These are phyloP conservation scores for Mrakia frigida DNA, from an alignment of 768 basidiomycete species.

Conservation along the genomic window DNA sequence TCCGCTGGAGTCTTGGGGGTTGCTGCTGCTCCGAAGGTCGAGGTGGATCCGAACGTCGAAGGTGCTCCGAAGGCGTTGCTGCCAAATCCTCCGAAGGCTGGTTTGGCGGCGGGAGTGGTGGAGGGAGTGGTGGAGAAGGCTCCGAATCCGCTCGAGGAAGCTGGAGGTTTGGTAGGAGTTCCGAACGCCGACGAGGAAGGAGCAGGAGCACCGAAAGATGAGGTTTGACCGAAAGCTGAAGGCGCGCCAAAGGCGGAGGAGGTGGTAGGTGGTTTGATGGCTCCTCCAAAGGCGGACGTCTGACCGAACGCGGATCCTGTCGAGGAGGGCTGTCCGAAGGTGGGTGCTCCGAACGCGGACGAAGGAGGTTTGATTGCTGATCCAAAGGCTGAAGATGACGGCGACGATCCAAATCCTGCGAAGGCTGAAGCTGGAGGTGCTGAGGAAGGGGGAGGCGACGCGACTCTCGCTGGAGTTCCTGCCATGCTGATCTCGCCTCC, in stretches of 20 bases:
- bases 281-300: constrained; percentile 20
- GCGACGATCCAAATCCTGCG: constrained; percentile 12
- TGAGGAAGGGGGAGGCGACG: neutral
- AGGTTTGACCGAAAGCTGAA: constrained; percentile 4
- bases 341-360: neutral
- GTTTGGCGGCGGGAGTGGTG: neutral
- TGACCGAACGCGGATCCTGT: constrained; percentile 17
- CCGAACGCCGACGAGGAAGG: constrained; percentile 4
- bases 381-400: constrained; percentile 16
- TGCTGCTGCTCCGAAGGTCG: constrained; percentile 24
- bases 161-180: constrained; percentile 9
- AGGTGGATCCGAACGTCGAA: constrained; percentile 23
- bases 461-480: neutral
- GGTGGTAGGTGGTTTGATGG: constrained; percentile 1
- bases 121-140: neutral
- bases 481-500: constrained; percentile 16
- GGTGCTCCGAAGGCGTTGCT: constrained; percentile 25
- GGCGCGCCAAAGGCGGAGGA: constrained; percentile 20
- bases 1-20: constrained; percentile 4
- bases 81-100: constrained; percentile 19
- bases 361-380: neutral
- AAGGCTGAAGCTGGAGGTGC: constrained; percentile 1
- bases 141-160: neutral
- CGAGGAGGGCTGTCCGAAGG: constrained; percentile 2
- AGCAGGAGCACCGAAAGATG: constrained; percentile 10